Evolutionary conservation across 441 rosid species (phyloP).

Genomic region (Pelargonium fulgidum): DNA sequence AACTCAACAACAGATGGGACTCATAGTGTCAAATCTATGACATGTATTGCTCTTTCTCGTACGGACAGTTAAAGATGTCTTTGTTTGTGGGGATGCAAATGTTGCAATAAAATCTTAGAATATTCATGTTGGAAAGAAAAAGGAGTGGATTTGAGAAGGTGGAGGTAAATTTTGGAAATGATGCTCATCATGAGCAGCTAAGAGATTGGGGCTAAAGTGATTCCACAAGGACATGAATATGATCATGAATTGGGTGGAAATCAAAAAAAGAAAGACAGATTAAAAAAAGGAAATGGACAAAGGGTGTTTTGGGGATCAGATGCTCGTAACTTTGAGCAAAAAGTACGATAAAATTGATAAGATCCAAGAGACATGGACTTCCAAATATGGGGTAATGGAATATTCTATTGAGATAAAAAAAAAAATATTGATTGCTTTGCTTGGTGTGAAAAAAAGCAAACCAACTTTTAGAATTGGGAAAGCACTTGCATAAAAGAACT

Average conservation of each 20-base stretch:
- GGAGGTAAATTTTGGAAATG: conserved; percentile 1
- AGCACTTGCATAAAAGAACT: conserved; percentile 16
- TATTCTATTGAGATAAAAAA: not conserved
- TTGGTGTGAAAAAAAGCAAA: conserved; percentile 18
- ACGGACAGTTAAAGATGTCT: not conserved
- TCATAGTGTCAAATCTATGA: too few species aligned
- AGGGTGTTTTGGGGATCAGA: not conserved
- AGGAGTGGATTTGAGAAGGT: not conserved
- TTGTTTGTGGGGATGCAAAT: not conserved
- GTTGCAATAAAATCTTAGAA: not conserved
- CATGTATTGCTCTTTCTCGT: not conserved
- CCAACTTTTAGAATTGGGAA: conserved; percentile 18
- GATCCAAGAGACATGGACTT: conserved; percentile 6
- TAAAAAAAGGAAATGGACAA: not conserved
- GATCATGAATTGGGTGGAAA: not conserved
- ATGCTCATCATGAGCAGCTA: not conserved
- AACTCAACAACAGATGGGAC: too few species aligned
- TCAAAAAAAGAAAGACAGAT: not conserved
- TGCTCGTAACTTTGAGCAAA: not conserved
- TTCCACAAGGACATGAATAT: not conserved
- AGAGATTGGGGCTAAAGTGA: conserved; percentile 1
- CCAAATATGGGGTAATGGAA: not conserved
- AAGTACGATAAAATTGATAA: conserved; percentile 2
- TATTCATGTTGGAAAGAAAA: conserved; percentile 3
- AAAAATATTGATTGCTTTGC: not conserved